Base-by-base conservation (phyloP, 192 early-diverging fungal species). In the Podila clonocystis region DNA sequence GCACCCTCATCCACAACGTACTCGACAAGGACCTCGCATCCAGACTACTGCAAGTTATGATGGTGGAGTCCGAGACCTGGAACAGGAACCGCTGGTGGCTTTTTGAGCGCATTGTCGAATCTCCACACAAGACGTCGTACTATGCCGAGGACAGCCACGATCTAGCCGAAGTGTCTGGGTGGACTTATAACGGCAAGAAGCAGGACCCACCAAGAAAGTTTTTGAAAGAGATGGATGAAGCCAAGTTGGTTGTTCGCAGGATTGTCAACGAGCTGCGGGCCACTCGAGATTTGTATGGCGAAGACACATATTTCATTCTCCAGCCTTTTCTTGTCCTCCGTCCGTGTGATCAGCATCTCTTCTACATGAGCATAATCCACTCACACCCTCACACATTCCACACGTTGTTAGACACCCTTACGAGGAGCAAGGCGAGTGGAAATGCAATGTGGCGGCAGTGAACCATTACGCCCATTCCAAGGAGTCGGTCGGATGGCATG, bases 401-500 rank as follows among this genome's bases (percentile, higher is more conserved):
- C 26, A 6, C 19, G 2, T 11, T 4, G 19, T 7, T 55, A 85
- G 84, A 36, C 71, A 85, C 22, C 69, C 77, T 12, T 85, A 74
- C 15, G 82, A 83, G 20, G 68, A 72, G 0, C 80, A 82, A 62
- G 79, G 84, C 1, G 72, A 74, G 6, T 85, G 84, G 84, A 72
- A 77, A 22, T 82, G 80, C 29, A 85, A 85, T 41, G 75, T 85
- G 24, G 84, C 84, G 13, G 84, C 82, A 4, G 82, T 59, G 20
- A 85, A 85, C 48, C 72, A 77, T 20, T 85, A 85, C 45, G 73
- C 84, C 0, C 70, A 74, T 49, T 85, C 84, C 8, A 78, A 83
- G 69, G 84, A 85, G 57, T 79, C 64, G 28, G 84, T 85, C n/a
- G 76, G 76, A 5, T 82, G 82, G 75, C 84, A 85, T 48, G 82